Evolutionary conservation across 257 asterid genomes (phyloP).

Genomic region (Paulownia fortunei): DNA sequence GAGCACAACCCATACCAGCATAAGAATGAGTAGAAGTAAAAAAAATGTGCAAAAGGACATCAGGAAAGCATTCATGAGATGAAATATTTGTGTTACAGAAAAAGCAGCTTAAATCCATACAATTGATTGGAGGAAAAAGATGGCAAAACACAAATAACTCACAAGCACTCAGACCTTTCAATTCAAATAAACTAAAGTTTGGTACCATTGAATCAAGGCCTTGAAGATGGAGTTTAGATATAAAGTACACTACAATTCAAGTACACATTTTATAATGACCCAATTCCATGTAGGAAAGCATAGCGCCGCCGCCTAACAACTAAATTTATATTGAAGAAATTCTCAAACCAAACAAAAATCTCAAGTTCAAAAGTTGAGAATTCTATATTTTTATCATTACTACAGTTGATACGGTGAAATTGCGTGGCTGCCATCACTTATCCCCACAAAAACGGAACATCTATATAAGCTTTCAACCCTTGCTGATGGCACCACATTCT

Average conservation of each 20-base stretch:
- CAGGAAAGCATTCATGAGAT: neutral
- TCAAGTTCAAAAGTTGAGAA: neutral
- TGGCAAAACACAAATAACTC: neutral
- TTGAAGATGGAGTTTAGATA: neutral
- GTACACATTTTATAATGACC: neutral
- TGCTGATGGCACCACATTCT: neutral
- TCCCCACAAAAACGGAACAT: neutral
- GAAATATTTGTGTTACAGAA: neutral
- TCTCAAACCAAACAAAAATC: neutral
- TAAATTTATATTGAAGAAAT: neutral
- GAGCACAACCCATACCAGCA: constrained; percentile 43
- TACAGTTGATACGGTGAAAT: neutral
- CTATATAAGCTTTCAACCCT: neutral
- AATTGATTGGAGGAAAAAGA: neutral
- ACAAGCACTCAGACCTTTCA: neutral
- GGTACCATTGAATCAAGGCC: neutral
- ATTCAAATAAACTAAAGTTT: neutral
- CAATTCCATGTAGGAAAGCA: neutral
- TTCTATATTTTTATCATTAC: neutral
- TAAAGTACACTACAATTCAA: neutral
- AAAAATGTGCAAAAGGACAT: neutral
- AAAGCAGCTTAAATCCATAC: neutral
- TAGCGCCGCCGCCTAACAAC: neutral
- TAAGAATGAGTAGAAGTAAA: constrained; percentile 32
- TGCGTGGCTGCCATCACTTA: neutral